These are phyloP conservation scores for Trypanosoma lewisi DNA, from an alignment of 208 protist species.

Conservation along the genomic window DNA sequence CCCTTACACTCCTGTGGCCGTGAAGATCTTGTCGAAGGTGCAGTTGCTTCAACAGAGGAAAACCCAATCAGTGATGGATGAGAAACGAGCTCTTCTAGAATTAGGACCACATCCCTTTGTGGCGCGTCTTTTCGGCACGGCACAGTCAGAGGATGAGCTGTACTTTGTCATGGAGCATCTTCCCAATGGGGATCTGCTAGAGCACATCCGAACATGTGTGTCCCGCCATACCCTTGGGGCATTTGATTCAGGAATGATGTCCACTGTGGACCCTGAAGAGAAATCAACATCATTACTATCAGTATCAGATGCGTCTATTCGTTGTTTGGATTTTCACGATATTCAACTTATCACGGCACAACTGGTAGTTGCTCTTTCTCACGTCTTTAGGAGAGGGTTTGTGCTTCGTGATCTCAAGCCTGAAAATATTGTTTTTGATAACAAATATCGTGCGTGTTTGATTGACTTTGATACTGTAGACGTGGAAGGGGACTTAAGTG, in stretches of 20 bases:
- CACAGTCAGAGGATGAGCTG: constrained; percentile 86
- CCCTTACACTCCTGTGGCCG: constrained; percentile 42
- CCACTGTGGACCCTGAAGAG: not conserved
- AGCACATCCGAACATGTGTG: constrained; percentile 68
- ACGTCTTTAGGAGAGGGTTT: constrained; percentile 48
- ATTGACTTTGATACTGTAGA: constrained; percentile 90
- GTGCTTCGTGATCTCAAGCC: constrained; percentile 90
- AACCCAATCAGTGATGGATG: constrained; percentile 74
- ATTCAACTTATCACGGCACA: constrained; percentile 85
- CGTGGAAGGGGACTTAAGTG: constrained; percentile 24
- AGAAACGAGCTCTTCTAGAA: constrained; percentile 71
- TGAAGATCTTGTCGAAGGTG: constrained; percentile 89
- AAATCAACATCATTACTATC: too few species aligned
- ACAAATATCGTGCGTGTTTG: constrained; percentile 73
- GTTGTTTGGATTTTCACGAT: constrained; percentile 77
- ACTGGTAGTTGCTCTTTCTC: constrained; percentile 61
- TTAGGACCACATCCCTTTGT: constrained; percentile 79
- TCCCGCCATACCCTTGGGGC: not conserved
- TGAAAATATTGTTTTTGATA: constrained; percentile 86
- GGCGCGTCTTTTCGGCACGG: constrained; percentile 80
- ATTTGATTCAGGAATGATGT: not conserved
- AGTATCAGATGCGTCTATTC: constrained; percentile 25
- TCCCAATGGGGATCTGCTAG: constrained; percentile 90
- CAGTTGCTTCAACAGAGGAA: constrained; percentile 87
- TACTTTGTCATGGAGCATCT: constrained; percentile 94